Evolutionary conservation across 2,329 filamentous ascomycete species (phyloP).

Genomic region (Penicillium corylophilum): DNA sequence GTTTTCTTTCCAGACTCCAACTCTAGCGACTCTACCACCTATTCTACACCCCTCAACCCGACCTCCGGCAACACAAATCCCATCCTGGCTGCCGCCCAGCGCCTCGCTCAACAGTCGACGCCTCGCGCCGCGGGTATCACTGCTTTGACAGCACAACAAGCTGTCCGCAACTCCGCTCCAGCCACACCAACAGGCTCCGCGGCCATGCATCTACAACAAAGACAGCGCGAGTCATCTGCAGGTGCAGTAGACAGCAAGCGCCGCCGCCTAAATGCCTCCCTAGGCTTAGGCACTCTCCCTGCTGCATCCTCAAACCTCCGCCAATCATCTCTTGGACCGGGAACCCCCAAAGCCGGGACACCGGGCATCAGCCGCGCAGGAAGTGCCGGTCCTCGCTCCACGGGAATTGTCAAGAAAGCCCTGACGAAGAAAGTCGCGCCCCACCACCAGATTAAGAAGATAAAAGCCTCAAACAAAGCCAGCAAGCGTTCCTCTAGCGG

Average conservation of each 20-base stretch:
- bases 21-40: constrained; percentile 44
- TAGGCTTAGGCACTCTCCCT: constrained; percentile 56
- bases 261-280: constrained; percentile 54
- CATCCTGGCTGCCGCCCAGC: constrained; percentile 53
- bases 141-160: constrained; percentile 40
- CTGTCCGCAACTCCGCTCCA: constrained; percentile 45
- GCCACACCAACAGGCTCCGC: constrained; percentile 44
- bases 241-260: constrained; percentile 59
- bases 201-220: constrained; percentile 42
- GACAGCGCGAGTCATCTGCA: constrained; percentile 56
- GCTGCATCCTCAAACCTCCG: constrained; percentile 56
- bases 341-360: constrained; percentile 62
- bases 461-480: constrained; percentile 40
- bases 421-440: constrained; percentile 56
- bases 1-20: constrained; percentile 50
- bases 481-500: constrained; percentile 45
- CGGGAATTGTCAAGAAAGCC: constrained; percentile 44
- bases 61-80: constrained; percentile 57
- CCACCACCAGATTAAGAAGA: constrained; percentile 50
- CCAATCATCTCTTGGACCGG: constrained; percentile 61
- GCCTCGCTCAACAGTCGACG: constrained; percentile 42
- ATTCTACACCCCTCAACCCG: constrained; percentile 51
- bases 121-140: constrained; percentile 34
- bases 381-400: constrained; percentile 55
- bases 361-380: constrained; percentile 55